These are phyloP conservation scores for Pleurotus ostreatus DNA, from an alignment of 768 basidiomycete genomes.

Conservation along the genomic window DNA sequence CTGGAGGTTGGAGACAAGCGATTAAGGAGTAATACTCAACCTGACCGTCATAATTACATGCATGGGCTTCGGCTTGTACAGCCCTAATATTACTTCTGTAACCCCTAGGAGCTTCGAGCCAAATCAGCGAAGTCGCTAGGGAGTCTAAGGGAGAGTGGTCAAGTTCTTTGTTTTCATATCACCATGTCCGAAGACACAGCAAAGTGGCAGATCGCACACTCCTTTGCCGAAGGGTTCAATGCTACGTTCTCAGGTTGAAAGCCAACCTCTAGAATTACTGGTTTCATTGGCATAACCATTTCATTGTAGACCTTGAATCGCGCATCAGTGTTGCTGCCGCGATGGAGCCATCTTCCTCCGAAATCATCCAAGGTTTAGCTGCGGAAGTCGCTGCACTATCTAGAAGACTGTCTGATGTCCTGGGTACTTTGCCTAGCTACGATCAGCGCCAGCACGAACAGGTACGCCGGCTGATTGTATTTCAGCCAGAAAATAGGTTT, in stretches of 20 bases:
- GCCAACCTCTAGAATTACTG: not conserved
- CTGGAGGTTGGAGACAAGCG: too few relatives aligned
- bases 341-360: constrained; percentile 14
- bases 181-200: constrained; percentile 4
- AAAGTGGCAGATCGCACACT: constrained; percentile 7
- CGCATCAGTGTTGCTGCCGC: constrained; percentile 39
- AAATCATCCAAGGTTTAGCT: constrained; percentile 40
- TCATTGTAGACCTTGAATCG: constrained; percentile 39
- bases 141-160: too few relatives aligned
- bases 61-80: too few relatives aligned
- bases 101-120: too few relatives aligned
- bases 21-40: too few relatives aligned
- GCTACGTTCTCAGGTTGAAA: constrained; percentile 1
- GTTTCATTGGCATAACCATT: not conserved
- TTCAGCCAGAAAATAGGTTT: constrained; percentile 52
- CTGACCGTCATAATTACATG: too few relatives aligned
- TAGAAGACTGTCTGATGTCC: constrained; percentile 62
- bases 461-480: constrained; percentile 35
- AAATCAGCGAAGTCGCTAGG: too few relatives aligned
- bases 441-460: constrained; percentile 71
- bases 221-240: not conserved
- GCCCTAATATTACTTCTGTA: too few relatives aligned
- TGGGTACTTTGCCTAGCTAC: constrained; percentile 61
- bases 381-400: constrained; percentile 52
- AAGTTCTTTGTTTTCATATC: too few relatives aligned